Conservation (phyloP, 2,329 filamentous ascomycete species). For the Trichoderma simmonsii region DNA sequence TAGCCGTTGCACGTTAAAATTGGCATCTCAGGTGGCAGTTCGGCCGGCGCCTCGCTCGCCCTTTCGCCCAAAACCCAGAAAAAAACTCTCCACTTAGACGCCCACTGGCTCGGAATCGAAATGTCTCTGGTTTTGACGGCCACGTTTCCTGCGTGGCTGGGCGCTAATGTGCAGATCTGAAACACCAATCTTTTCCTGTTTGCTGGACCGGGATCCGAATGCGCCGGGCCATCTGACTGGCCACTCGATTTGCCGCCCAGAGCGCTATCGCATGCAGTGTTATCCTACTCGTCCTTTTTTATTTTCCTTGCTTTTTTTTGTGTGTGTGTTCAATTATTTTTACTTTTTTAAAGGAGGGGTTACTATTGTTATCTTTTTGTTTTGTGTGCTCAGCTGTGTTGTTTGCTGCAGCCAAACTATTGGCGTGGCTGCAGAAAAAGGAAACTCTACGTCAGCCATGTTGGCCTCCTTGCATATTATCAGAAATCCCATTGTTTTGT, state of each 20-base stretch:
- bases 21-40: background rate
- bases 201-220: background rate
- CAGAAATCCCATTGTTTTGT: background rate
- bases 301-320: background rate
- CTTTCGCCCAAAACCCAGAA: background rate
- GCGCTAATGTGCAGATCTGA: conserved; percentile 17
- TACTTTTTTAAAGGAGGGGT: background rate
- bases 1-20: background rate
- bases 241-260: background rate
- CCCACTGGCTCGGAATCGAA: background rate
- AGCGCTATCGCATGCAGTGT: background rate
- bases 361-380: background rate
- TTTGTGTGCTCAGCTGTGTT: background rate
- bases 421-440: conserved; percentile 9
- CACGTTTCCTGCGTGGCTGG: conserved; percentile 11
- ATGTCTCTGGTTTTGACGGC: background rate
- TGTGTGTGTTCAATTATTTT: background rate
- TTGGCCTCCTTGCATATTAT: conserved; percentile 1
- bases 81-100: background rate
- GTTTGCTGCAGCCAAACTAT: conserved; percentile 5
- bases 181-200: background rate
- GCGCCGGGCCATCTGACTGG: background rate
- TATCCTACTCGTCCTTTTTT: background rate
- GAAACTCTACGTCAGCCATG: background rate
- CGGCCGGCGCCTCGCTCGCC: background rate